Evolutionary conservation across 2,329 filamentous ascomycete species (phyloP), one percentile per base, ranked within the genome.

Genomic region (Paramyrothecium sp.): DNA sequence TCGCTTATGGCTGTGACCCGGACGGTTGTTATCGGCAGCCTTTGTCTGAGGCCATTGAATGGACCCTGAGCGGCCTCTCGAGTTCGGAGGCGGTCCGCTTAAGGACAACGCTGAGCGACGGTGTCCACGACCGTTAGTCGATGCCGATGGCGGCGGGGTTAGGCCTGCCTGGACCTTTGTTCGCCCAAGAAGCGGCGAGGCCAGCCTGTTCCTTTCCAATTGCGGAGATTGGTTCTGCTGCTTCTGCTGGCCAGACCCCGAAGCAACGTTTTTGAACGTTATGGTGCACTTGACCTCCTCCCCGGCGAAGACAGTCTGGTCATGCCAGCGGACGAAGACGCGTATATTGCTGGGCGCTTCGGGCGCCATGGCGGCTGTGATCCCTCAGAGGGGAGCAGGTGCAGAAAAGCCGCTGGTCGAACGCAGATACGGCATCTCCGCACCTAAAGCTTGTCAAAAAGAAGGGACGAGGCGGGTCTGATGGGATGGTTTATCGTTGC

Each of bases 201-300:
- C 68, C 56, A 75, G 61, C 51, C 74, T 72, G 57, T 73, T 73
- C 55, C 72, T 64, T 58, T 73, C 67, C 34, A 59, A 56, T 55
- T 61, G 62, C 26, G 60, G 54, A 30, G 67, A 56, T 53, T 62
- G 60, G 51, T 62, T 63, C 26, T 63, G 60, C 51, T 57, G 61
- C 57, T 63, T 69, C 52, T 69, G 60, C 56, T 75, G 73, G 50
- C 62, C 70, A 38, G 73, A 62, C 44, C 75, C 77, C 53, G 83
- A 70, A 47, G 85, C 82, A 61, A 93, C 83, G 72, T 99, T 99
- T 76, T 90, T 94, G 78, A 99, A 99, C 53, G 91, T 97, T 73
- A 99, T 96, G 64, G 89, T 92, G 76, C 95, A 98, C 77, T 93
- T 91, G 69, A 98, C 85, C 70, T 97, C 90, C 80, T 99, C 95